These are phyloP conservation scores for Teratosphaeria epicoccoides DNA, from an alignment of 2,329 filamentous ascomycete species.

Conservation along the genomic window DNA sequence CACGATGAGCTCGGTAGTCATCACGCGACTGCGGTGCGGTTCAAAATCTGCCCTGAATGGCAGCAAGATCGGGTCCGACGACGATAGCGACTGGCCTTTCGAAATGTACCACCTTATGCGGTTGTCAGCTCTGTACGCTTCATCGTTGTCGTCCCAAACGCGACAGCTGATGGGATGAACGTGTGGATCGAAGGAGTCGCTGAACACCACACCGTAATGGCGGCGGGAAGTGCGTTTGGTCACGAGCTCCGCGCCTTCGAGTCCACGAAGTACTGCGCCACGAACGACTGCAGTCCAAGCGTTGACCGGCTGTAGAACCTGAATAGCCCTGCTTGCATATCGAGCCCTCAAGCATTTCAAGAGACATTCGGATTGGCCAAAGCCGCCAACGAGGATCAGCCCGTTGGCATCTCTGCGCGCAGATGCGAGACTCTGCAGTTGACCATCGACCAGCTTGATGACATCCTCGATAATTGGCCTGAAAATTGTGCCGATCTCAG, in stretches of 20 bases:
- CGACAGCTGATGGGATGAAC: slow-evolving; percentile 60
- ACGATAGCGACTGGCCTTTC: slow-evolving; percentile 63
- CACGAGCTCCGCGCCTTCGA: slow-evolving; percentile 66
- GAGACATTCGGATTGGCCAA: slow-evolving; percentile 59
- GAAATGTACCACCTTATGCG: slow-evolving; percentile 75
- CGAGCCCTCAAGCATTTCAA: slow-evolving; percentile 58
- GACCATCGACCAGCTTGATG: slow-evolving; percentile 38
- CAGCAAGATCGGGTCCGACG: slow-evolving; percentile 60
- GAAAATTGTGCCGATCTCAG: slow-evolving; percentile 50
- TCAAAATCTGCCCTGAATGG: slow-evolving; percentile 74
- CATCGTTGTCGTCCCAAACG: slow-evolving; percentile 67
- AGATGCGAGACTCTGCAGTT: slow-evolving; percentile 27
- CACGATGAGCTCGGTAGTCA: slow-evolving; percentile 60
- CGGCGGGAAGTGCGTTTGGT: slow-evolving; percentile 60
- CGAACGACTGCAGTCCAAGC: slow-evolving; percentile 70
- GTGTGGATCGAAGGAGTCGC: slow-evolving; percentile 58
- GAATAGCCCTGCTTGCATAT: slow-evolving; percentile 51
- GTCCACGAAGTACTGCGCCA: slow-evolving; percentile 60
- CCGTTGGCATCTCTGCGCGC: slow-evolving; percentile 37
- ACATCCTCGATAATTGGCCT: slow-evolving; percentile 57
- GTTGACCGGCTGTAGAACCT: slow-evolving; percentile 71
- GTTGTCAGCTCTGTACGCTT: slow-evolving; percentile 68
- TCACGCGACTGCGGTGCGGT: slow-evolving; percentile 59
- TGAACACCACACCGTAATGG: slow-evolving; percentile 68
- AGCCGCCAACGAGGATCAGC: slow-evolving; percentile 68